Evolutionary conservation across 192 early-diverging fungal genomes (phyloP).

Genomic region (Podila verticillata): DNA sequence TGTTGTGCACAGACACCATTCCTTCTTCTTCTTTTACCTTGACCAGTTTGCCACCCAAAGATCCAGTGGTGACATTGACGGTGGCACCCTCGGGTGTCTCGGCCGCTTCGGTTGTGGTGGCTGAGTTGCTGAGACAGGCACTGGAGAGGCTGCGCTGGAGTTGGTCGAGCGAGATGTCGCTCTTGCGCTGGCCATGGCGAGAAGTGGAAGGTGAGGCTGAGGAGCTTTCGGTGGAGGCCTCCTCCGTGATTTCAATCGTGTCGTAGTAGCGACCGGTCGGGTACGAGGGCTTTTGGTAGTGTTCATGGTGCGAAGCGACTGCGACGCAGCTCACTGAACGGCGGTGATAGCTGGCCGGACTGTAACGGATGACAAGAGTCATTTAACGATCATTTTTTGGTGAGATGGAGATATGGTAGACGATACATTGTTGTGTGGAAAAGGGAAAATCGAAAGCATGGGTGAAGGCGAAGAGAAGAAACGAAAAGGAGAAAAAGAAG

Average conservation of each 20-base stretch:
- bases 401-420: not conserved
- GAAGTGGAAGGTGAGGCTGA: conserved; percentile 16
- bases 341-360: conserved; percentile 39
- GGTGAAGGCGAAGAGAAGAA: not conserved
- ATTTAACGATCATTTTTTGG: not conserved
- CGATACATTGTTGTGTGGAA: not conserved
- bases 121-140: not conserved
- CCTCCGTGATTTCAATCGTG: conserved; percentile 26
- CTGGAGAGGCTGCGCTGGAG: conserved; percentile 15
- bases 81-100: conserved; percentile 19
- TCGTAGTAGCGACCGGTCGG: conserved; percentile 14
- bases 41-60: conserved; percentile 39
- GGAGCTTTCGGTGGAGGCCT: conserved; percentile 17
- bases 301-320: conserved; percentile 37
- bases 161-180: conserved; percentile 22
- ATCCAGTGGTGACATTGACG: conserved; percentile 22
- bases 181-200: conserved; percentile 20
- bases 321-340: conserved; percentile 43
- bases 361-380: conserved; percentile 17
- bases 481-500: not conserved
- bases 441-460: not conserved
- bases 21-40: conserved; percentile 18
- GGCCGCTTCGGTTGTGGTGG: not conserved
- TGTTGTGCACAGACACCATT: no score
- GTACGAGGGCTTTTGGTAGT: conserved; percentile 22